Evolutionary conservation across 768 basidiomycete genomes (phyloP).

Genomic region (Hygrocybe punicea): DNA sequence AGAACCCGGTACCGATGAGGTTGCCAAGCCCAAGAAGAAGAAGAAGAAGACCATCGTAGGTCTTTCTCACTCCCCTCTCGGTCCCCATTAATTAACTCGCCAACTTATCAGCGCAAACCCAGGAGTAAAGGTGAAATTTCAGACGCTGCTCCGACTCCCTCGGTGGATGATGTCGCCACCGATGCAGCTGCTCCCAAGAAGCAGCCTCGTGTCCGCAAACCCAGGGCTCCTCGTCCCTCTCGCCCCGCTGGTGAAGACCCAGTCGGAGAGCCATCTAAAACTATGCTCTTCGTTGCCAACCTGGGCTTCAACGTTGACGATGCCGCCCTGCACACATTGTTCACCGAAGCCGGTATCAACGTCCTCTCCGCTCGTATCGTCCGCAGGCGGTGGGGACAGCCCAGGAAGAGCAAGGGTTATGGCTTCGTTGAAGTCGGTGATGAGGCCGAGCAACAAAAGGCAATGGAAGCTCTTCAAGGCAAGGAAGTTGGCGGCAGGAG

Average conservation of each 20-base stretch:
- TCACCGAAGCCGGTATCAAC: slow-evolving; percentile 80
- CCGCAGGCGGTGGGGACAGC: slow-evolving; percentile 75
- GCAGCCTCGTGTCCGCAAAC: slow-evolving; percentile 52
- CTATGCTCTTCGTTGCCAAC: slow-evolving; percentile 93
- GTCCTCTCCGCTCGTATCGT: slow-evolving; percentile 89
- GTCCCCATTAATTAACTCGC: slow-evolving; percentile 19
- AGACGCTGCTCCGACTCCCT: slow-evolving; percentile 40
- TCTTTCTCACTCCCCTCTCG: slow-evolving; percentile 16
- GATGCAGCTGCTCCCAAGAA: slow-evolving; percentile 43
- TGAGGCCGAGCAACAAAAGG: slow-evolving; percentile 88
- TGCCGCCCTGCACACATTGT: slow-evolving; percentile 70
- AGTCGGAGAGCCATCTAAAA: slow-evolving; percentile 82
- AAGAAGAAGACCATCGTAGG: slow-evolving; percentile 70
- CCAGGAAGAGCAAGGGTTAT: slow-evolving; percentile 91
- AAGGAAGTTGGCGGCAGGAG: slow-evolving; percentile 82
- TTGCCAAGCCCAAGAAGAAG: slow-evolving; percentile 81
- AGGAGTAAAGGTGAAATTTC: slow-evolving; percentile 45
- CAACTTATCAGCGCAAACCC: slow-evolving; percentile 51
- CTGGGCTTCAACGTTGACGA: slow-evolving; percentile 94
- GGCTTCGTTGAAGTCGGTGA: slow-evolving; percentile 94
- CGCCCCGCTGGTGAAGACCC: slow-evolving; percentile 83
- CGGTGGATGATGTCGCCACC: slow-evolving; percentile 33
- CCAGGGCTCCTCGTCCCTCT: slow-evolving; percentile 52
- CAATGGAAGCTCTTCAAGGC: slow-evolving; percentile 80
- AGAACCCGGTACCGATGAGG: slow-evolving; percentile 54